Percentiles rank a stretch among this genome's conserved stretches.
These are phyloP conservation scores for Metschnikowia amazonensis DNA, from an alignment of 805 yeast species.

Conservation along the genomic window DNA sequence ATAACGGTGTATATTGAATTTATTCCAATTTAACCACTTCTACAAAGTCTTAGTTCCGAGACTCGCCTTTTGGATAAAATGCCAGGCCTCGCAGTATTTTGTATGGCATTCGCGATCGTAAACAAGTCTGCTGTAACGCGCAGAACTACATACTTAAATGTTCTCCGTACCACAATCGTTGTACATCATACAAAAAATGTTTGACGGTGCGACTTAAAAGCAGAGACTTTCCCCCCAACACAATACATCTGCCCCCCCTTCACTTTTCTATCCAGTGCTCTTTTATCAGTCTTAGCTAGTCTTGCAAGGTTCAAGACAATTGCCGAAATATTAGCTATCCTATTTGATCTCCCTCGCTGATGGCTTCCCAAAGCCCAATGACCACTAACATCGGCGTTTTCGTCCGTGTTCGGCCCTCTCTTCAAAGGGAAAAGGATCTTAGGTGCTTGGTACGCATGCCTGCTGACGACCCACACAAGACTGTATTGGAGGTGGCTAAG, in stretches of 20 bases:
- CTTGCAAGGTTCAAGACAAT: background rate
- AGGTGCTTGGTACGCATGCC: conserved; percentile 33
- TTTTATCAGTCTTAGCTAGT: background rate
- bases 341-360: background rate
- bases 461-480: conserved; percentile 17
- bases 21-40: no score
- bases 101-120: background rate
- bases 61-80: background rate
- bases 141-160: conserved; percentile 1
- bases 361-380: conserved; percentile 6
- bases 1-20: no score
- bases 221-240: background rate
- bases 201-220: background rate
- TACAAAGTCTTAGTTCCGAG: no score
- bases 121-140: background rate
- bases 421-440: conserved; percentile 26
- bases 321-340: background rate
- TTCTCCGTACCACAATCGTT: conserved; percentile 2
- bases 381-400: conserved; percentile 39
- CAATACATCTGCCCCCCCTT: background rate
- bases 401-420: conserved; percentile 51
- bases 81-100: background rate
- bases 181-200: background rate
- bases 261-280: background rate
- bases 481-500: conserved; percentile 21